A percentile compares a stretch with the other conserved stretches of the same genome.
Conservation (phyloP, 345 rosid species). For the Aegle marmelos region DNA sequence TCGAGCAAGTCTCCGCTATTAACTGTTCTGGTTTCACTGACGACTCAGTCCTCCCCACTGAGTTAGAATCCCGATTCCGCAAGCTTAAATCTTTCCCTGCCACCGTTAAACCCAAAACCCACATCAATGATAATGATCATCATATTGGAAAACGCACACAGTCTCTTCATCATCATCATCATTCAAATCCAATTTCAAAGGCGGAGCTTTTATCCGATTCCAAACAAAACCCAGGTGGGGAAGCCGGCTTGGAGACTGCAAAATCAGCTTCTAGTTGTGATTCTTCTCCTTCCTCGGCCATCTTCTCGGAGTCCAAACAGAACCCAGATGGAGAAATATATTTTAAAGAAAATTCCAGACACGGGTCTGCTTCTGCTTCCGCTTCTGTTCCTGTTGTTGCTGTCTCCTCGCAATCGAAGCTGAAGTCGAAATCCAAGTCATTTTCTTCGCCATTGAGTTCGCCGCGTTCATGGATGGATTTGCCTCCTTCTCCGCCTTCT, state of each 20-base stretch:
- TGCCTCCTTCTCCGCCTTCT: conserved; percentile 30
- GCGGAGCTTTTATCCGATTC: conserved; percentile 13
- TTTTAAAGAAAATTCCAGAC: conserved; percentile 23
- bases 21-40: conserved; percentile 56
- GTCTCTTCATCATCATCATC: conserved; percentile 5
- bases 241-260: conserved; percentile 12
- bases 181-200: conserved; percentile 12
- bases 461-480: conserved; percentile 27
- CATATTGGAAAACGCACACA: not conserved
- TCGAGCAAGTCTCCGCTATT: conserved; percentile 73
- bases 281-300: conserved; percentile 16
- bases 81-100: conserved; percentile 68
- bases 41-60: conserved; percentile 50
- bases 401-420: not conserved
- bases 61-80: conserved; percentile 71
- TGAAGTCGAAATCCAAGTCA: conserved; percentile 15
- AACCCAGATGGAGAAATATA: conserved; percentile 15
- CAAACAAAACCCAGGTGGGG: conserved; percentile 13
- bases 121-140: not conserved
- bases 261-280: not conserved
- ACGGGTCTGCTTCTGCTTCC: conserved; percentile 21
- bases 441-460: conserved; percentile 21
- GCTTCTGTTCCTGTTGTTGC: not conserved
- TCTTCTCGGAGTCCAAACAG: conserved; percentile 19
- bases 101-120: conserved; percentile 11